Percentiles rank a stretch among this genome's conserved stretches.
phyloP scores from a whole-genome alignment of 768 basidiomycete species.

The Serendipita sp. region DNA sequence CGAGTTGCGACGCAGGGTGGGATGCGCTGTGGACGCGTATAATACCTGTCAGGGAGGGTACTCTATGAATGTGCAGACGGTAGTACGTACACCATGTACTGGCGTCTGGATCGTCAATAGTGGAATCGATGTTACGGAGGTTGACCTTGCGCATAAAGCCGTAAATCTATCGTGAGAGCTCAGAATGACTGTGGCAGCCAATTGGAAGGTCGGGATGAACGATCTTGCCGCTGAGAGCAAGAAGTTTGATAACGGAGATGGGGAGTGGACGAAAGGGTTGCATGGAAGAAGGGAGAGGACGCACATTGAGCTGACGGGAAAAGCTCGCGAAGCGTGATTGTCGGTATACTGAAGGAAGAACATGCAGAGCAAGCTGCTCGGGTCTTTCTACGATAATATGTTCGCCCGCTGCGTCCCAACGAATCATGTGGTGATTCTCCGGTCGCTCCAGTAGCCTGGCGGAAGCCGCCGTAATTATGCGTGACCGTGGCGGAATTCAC shows the following conservation, averaged over 20 bases:
- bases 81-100: constrained; percentile 81
- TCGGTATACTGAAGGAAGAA: constrained; percentile 85
- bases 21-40: constrained; percentile 44
- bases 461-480: constrained; percentile 4
- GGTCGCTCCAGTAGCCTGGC: constrained; percentile 72
- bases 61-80: neutral
- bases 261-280: neutral
- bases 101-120: constrained; percentile 88
- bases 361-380: constrained; percentile 83
- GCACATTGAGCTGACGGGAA: constrained; percentile 89
- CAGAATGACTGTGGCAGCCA: neutral
- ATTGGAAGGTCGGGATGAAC: constrained; percentile 9
- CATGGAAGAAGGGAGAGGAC: constrained; percentile 20
- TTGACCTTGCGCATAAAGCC: constrained; percentile 98
- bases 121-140: constrained; percentile 85
- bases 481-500: constrained; percentile 8
- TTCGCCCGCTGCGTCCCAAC: constrained; percentile 86
- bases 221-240: constrained; percentile 9
- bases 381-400: constrained; percentile 92
- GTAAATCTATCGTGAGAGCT: constrained; percentile 54
- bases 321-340: constrained; percentile 96
- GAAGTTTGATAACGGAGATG: constrained; percentile 16
- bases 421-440: constrained; percentile 93
- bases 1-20: constrained; percentile 79
- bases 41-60: neutral